These are phyloP conservation scores for Ophiocordyceps polyrhachis-furcata DNA, from an alignment of 2,329 filamentous ascomycete species.

Conservation along the genomic window DNA sequence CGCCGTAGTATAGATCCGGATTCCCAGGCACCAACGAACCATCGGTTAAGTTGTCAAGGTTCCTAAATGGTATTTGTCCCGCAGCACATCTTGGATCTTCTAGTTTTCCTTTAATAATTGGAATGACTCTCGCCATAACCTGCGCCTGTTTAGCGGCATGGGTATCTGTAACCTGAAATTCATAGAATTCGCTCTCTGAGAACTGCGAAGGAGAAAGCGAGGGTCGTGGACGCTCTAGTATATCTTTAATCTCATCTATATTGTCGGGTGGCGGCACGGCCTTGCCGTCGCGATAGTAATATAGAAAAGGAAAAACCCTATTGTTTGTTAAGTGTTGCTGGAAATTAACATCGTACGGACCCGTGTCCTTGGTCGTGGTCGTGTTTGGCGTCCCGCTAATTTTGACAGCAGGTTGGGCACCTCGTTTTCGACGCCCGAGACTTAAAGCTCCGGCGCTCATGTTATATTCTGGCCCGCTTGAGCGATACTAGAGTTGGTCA, in stretches of 20 bases:
- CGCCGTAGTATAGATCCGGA: constrained; percentile 17
- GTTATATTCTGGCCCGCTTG: neutral
- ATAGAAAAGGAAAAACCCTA: constrained; percentile 2
- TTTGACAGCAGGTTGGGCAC: constrained; percentile 1
- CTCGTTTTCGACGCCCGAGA: constrained; percentile 1
- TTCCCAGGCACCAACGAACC: constrained; percentile 11
- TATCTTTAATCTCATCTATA: constrained; percentile 4
- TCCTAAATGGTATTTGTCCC: constrained; percentile 13
- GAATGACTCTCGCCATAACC: constrained; percentile 9
- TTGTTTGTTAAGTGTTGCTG: constrained; percentile 4
- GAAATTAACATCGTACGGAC: constrained; percentile 6
- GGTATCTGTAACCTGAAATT: constrained; percentile 11
- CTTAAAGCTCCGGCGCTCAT: constrained; percentile 1
- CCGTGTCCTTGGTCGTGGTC: constrained; percentile 4
- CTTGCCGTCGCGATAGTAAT: constrained; percentile 5
- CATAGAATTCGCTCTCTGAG: constrained; percentile 10
- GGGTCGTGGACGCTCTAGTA: constrained; percentile 2
- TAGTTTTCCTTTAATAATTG: constrained; percentile 12
- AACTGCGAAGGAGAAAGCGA: constrained; percentile 19
- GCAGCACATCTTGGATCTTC: constrained; percentile 7
- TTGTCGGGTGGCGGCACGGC: constrained; percentile 4
- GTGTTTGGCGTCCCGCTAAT: constrained; percentile 1
- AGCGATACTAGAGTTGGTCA: neutral
- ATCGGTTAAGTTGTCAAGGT: constrained; percentile 17
- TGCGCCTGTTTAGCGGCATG: constrained; percentile 12